Evolutionary conservation across 495 filamentous ascomycete genomes (phyloP).

Genomic region (Letharia columbiana): DNA sequence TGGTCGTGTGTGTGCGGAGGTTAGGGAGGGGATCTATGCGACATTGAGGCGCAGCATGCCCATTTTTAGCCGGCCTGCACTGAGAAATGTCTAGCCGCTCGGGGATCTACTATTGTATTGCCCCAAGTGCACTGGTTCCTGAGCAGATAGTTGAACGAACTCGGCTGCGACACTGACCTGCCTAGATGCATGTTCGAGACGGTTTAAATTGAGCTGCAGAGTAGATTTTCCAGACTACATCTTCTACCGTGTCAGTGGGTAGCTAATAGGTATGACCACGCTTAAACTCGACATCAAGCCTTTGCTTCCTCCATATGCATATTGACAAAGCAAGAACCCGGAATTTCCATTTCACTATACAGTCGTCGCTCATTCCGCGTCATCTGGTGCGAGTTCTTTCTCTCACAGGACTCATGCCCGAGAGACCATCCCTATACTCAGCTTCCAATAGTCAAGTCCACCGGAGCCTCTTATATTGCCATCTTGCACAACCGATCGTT

Average conservation of each 20-base stretch:
- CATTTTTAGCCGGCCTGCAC: neutral
- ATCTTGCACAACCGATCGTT: neutral
- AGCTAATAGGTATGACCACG: neutral
- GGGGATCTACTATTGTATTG: neutral
- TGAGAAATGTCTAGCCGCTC: neutral
- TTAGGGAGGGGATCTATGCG: neutral
- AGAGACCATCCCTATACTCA: neutral
- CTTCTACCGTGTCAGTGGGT: neutral
- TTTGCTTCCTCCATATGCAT: too few species aligned
- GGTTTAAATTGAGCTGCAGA: too few species aligned
- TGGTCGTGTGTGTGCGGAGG: neutral
- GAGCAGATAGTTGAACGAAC: too few species aligned
- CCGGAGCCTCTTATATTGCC: neutral
- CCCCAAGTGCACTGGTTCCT: too few species aligned
- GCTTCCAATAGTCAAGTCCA: neutral
- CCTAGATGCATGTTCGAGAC: neutral
- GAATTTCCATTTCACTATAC: neutral
- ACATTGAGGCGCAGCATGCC: neutral
- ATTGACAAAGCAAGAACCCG: neutral
- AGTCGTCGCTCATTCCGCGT: neutral
- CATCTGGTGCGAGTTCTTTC: neutral
- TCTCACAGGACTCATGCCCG: neutral
- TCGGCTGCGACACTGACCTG: neutral
- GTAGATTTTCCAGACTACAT: neutral
- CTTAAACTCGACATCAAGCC: neutral